A percentile compares a stretch with the other conserved stretches of the same genome.
Conservation (phyloP, 768 basidiomycete genomes). For the Coprinopsis marcescibilis region DNA sequence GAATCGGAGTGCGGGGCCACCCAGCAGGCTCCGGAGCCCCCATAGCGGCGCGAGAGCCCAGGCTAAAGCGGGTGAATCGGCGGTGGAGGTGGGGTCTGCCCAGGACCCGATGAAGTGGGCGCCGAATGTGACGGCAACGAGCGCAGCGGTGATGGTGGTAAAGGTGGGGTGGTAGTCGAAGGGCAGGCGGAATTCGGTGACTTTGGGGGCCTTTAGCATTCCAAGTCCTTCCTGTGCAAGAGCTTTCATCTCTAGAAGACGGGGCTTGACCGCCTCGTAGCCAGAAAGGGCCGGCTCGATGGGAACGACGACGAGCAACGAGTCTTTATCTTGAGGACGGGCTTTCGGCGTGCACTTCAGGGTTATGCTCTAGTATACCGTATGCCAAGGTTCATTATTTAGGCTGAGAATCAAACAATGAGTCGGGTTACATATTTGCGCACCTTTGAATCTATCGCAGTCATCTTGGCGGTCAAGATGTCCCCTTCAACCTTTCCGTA, state of each 20-base stretch:
- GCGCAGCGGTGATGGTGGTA: neutral
- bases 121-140: constrained; percentile 4
- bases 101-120: constrained; percentile 15
- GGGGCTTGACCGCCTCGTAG: constrained; percentile 80
- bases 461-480: constrained; percentile 65
- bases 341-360: constrained; percentile 54
- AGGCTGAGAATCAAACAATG: no score
- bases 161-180: neutral
- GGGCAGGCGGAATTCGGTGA: constrained; percentile 51
- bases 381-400: neutral
- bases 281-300: constrained; percentile 69
- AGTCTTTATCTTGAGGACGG: constrained; percentile 38
- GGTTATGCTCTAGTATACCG: constrained; percentile 57
- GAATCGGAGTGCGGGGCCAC: constrained; percentile 22
- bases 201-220: constrained; percentile 63
- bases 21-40: constrained; percentile 24
- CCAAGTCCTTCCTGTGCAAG: constrained; percentile 75
- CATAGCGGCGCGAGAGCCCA: constrained; percentile 21
- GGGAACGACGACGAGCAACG: constrained; percentile 38
- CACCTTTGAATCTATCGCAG: constrained; percentile 33
- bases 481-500: constrained; percentile 56
- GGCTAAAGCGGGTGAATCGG: neutral
- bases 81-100: neutral
- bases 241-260: constrained; percentile 74
- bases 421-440: no score